These are phyloP conservation scores for Nannizziopsis barbatae DNA, from an alignment of 2,329 filamentous ascomycete genomes.

Conservation along the genomic window DNA sequence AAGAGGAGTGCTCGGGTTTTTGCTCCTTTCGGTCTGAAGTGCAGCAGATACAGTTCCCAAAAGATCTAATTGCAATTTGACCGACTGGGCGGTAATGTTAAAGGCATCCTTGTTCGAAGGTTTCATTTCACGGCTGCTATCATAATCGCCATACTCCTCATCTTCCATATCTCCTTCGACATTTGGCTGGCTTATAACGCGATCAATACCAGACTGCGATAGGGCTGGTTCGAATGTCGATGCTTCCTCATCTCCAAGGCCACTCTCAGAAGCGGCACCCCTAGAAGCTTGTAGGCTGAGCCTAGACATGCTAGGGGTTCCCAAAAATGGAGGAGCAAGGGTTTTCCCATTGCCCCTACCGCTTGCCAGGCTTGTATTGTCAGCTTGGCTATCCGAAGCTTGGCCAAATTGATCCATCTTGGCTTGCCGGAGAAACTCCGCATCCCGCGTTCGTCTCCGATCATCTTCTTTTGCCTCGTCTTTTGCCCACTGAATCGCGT, in stretches of 20 bases:
- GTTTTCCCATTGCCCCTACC: conserved; percentile 29
- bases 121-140: conserved; percentile 62
- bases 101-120: conserved; percentile 78
- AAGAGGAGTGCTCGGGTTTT: conserved; percentile 60
- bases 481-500: conserved; percentile 96
- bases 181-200: conserved; percentile 39
- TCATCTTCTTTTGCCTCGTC: conserved; percentile 91
- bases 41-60: conserved; percentile 77
- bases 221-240: conserved; percentile 47
- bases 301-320: conserved; percentile 33
- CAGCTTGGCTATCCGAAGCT: conserved; percentile 36
- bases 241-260: conserved; percentile 43
- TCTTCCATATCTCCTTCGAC: conserved; percentile 54
- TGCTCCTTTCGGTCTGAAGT: conserved; percentile 57
- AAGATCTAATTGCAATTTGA: conserved; percentile 82
- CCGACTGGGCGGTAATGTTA: conserved; percentile 92
- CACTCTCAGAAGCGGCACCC: conserved; percentile 36
- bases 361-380: conserved; percentile 22
- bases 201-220: conserved; percentile 39
- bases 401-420: conserved; percentile 61
- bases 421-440: conserved; percentile 64
- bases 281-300: conserved; percentile 41
- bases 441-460: conserved; percentile 59
- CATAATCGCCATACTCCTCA: conserved; percentile 70
- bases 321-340: conserved; percentile 25